Conservation (phyloP, 2,329 filamentous ascomycete genomes). For the Remersonia thermophila region DNA sequence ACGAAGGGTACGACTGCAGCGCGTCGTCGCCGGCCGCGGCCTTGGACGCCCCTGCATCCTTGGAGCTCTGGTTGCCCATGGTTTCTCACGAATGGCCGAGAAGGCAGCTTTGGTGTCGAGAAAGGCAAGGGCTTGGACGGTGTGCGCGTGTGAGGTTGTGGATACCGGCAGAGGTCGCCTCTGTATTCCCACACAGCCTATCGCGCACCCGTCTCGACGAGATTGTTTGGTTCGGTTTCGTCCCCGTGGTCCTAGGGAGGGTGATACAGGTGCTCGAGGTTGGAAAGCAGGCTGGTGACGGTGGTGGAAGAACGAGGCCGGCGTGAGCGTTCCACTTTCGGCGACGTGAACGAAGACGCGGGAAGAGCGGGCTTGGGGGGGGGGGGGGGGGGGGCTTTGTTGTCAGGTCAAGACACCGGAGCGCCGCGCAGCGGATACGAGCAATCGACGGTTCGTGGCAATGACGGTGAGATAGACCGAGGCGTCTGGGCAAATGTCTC, state of each 20-base stretch:
- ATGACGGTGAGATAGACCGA: slow-evolving; percentile 9
- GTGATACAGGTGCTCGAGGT: slow-evolving; percentile 38
- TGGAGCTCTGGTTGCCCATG: slow-evolving; percentile 70
- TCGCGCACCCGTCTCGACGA: slow-evolving; percentile 25
- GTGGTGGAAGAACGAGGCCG: slow-evolving; percentile 32
- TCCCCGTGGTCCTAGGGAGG: slow-evolving; percentile 34
- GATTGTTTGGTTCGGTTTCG: slow-evolving; percentile 11
- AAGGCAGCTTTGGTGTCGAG: slow-evolving; percentile 13
- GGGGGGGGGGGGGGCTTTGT: slow-evolving; percentile 1
- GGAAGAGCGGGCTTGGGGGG: slow-evolving; percentile 7
- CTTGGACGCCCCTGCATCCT: slow-evolving; percentile 43
- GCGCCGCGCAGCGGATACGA: not conserved
- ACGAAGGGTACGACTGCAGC: slow-evolving; percentile 79
- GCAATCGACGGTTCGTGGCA: slow-evolving; percentile 6
- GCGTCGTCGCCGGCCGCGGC: slow-evolving; percentile 39
- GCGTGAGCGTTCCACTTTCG: slow-evolving; percentile 39
- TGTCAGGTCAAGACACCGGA: slow-evolving; percentile 8
- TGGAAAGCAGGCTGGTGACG: slow-evolving; percentile 32
- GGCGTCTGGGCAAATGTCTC: slow-evolving; percentile 6
- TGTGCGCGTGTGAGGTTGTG: slow-evolving; percentile 24
- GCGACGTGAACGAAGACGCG: slow-evolving; percentile 23
- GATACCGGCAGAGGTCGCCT: slow-evolving; percentile 20
- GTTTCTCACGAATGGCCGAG: slow-evolving; percentile 17
- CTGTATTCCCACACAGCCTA: slow-evolving; percentile 24
- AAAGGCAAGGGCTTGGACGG: slow-evolving; percentile 21